phyloP scores from a whole-genome alignment of 2,329 filamentous ascomycete species.

The Purpureocillium takamizusanense region DNA sequence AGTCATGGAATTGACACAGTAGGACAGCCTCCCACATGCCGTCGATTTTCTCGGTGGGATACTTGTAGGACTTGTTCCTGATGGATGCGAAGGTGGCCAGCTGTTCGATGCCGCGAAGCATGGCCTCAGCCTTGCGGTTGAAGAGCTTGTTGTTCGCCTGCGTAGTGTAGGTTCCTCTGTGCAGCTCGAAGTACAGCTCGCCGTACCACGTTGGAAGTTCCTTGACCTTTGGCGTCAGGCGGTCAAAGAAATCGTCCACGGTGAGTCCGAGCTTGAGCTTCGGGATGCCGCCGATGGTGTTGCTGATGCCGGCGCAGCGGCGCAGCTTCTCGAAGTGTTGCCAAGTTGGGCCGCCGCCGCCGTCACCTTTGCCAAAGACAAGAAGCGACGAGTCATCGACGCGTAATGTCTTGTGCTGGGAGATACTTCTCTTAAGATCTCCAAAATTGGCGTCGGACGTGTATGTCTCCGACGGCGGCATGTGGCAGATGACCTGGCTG shows the following conservation, averaged over 20 bases:
- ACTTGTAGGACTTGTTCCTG: conserved; percentile 64
- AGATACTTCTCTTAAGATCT: conserved; percentile 81
- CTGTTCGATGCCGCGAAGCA: conserved; percentile 82
- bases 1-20: conserved; percentile 96
- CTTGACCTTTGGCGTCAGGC: conserved; percentile 68
- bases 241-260: conserved; percentile 90
- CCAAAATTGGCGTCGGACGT: conserved; percentile 92
- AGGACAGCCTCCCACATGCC: conserved; percentile 90
- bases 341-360: conserved; percentile 89
- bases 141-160: conserved; percentile 96
- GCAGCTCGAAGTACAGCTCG: conserved; percentile 95
- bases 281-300: conserved; percentile 70
- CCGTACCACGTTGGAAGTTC: conserved; percentile 94
- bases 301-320: conserved; percentile 82
- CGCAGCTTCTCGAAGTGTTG: conserved; percentile 91
- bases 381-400: conserved; percentile 84
- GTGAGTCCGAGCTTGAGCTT: conserved; percentile 82
- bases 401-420: conserved; percentile 91
- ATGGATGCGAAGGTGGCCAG: conserved; percentile 80
- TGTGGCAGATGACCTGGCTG: conserved; percentile 94
- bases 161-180: conserved; percentile 94
- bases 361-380: conserved; percentile 94
- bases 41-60: conserved; percentile 90
- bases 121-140: conserved; percentile 76
- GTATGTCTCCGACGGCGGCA: conserved; percentile 93